A percentile compares a stretch with the other conserved stretches of the same genome.
Conservation (phyloP, 2,329 filamentous ascomycete species). For the Aspergillus sp. region DNA sequence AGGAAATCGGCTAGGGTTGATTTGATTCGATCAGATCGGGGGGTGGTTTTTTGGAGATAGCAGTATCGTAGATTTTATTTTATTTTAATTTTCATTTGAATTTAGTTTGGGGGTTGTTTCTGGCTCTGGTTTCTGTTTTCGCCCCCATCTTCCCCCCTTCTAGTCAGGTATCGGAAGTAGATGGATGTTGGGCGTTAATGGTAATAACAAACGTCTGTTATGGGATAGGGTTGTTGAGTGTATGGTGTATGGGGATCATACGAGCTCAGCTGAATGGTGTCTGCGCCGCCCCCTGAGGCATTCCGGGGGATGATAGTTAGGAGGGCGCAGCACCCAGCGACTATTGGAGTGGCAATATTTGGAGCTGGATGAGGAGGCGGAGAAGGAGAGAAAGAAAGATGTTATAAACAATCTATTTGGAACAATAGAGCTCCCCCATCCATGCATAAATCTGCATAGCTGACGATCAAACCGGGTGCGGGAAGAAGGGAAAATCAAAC, state of each 20-base stretch:
- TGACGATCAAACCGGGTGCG: slow-evolving; percentile 1
- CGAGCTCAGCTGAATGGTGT: neutral
- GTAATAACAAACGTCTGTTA: neutral
- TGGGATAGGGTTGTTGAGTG: neutral
- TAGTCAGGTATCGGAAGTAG: neutral
- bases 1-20: neutral
- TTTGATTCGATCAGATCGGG: neutral
- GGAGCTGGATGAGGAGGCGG: neutral
- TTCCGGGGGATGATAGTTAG: neutral
- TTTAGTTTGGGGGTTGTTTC: neutral
- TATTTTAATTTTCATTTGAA: too few species aligned
- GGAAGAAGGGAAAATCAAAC: neutral
- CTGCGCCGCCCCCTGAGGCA: neutral
- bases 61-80: neutral
- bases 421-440: neutral
- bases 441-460: neutral
- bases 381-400: neutral
- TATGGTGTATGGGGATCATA: neutral
- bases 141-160: neutral
- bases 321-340: neutral
- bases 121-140: neutral
- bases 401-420: neutral
- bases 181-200: neutral
- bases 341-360: neutral
- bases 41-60: too few species aligned